These are phyloP conservation scores for Schizophyllum commune DNA, from an alignment of 1,284 basidiomycete genomes.

Conservation along the genomic window DNA sequence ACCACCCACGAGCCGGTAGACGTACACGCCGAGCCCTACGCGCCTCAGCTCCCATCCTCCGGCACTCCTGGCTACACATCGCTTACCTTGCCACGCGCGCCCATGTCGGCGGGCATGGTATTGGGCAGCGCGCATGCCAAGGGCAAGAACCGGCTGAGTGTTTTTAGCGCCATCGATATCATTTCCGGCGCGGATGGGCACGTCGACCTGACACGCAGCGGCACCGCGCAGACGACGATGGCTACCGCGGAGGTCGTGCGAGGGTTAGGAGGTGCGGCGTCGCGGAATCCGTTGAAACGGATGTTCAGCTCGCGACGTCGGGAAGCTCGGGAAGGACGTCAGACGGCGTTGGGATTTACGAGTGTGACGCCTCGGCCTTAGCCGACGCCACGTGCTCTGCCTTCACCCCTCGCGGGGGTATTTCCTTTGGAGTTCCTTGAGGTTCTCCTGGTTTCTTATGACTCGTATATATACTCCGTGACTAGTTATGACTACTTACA, in stretches of 20 bases:
- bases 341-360: conserved; percentile 29
- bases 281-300: background rate
- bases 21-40: conserved; percentile 10
- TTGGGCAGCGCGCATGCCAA: conserved; percentile 8
- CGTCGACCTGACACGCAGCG: conserved; percentile 65
- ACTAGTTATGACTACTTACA: too few relatives aligned
- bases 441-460: too few relatives aligned
- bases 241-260: conserved; percentile 74
- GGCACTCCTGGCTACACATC: conserved; percentile 60
- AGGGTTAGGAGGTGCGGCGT: conserved; percentile 36
- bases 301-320: background rate
- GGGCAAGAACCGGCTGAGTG: conserved; percentile 2
- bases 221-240: conserved; percentile 80
- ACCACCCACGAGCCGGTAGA: conserved; percentile 1
- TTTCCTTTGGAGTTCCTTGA: too few relatives aligned
- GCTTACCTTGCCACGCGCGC: conserved; percentile 61
- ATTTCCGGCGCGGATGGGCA: conserved; percentile 28
- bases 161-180: background rate
- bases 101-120: conserved; percentile 13
- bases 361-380: too few relatives aligned
- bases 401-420: too few relatives aligned
- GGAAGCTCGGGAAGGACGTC: background rate
- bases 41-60: conserved; percentile 35
- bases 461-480: too few relatives aligned
- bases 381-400: too few relatives aligned